phyloP scores from a whole-genome alignment of 2,329 filamentous ascomycete species.

The Colletotrichum viniferum region DNA sequence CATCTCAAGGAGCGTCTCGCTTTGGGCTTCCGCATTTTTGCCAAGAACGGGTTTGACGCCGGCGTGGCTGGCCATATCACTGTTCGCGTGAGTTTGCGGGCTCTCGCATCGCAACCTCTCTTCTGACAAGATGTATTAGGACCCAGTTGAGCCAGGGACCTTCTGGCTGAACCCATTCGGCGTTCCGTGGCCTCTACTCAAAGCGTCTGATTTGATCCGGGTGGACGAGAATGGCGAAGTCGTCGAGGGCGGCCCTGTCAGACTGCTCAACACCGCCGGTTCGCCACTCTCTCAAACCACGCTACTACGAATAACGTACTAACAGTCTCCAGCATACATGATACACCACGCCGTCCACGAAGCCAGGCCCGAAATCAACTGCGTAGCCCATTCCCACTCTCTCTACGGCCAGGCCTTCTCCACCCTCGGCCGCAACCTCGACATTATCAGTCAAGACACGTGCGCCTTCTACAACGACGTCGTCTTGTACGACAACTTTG shows the following conservation, averaged over 20 bases:
- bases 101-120: background rate
- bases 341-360: constrained; percentile 55
- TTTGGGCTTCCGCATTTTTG: constrained; percentile 62
- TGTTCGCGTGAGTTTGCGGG: constrained; percentile 38
- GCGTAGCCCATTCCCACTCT: constrained; percentile 59
- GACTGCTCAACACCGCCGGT: constrained; percentile 17
- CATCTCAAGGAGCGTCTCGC: constrained; percentile 60
- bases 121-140: constrained; percentile 11
- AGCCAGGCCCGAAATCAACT: constrained; percentile 57
- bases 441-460: constrained; percentile 69
- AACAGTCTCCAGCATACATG: constrained; percentile 41
- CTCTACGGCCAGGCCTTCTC: constrained; percentile 64
- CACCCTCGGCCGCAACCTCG: constrained; percentile 62
- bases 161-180: constrained; percentile 75
- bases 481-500: constrained; percentile 50
- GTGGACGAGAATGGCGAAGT: constrained; percentile 66
- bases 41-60: constrained; percentile 62
- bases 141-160: constrained; percentile 63
- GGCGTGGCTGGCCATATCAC: constrained; percentile 72
- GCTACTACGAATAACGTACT: background rate
- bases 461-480: constrained; percentile 62
- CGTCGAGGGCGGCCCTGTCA: constrained; percentile 59
- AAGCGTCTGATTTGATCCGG: constrained; percentile 69
- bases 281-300: background rate
- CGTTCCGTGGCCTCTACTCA: constrained; percentile 65